Evolutionary conservation across 2,329 filamentous ascomycete genomes (phyloP), one percentile per base, ranked within the genome.

Genomic region (Juglanconis oblonga): DNA sequence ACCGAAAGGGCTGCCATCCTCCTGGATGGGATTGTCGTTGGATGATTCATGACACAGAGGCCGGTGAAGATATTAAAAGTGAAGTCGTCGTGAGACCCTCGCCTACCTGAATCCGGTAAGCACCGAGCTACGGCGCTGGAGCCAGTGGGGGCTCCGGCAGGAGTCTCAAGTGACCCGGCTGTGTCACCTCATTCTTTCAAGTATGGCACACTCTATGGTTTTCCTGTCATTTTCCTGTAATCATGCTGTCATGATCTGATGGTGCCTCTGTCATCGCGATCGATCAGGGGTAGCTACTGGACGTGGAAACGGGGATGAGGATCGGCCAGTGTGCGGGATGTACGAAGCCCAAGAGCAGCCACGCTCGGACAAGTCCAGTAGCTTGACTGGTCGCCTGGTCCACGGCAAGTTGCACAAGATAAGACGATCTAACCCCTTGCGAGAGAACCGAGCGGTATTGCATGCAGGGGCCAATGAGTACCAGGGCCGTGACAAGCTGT

Each of bases 1-100:
- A 8, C 17, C 14, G 49, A 54, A 33, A 57, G 54, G 57, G 57
- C 47, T 60, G 61, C 57, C 50, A 53, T 49, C 57, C 50, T 56
- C 9, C 8, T 52, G 24, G 50, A 56, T 32, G 36, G 33, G 44
- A 35, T 50, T n/a, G 32, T 40, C 31, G 57, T 50, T 42, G 36
- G 14, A 51, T 54, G 24, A 35, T 29, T 24, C n/a, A 51, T 48
- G 57, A 57, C n/a, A 40, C 31, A 33, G 49, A 38, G 31, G 44
- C 53, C 53, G 44, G 45, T 54, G 53, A 57, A 50, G 38, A 42
- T 35, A 29, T 5, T 4, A 24, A 36, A 59, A 51, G 51, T 59
- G 42, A 53, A 56, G 57, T 42, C 32, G 40, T 60, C 57, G 50
- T 54, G 53, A 55, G 32, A 48, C 52, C 57, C 29, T n/a, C 61